Base-by-base conservation (phyloP, 345 rosid genomes). In the Crucihimalaya himalaica region DNA sequence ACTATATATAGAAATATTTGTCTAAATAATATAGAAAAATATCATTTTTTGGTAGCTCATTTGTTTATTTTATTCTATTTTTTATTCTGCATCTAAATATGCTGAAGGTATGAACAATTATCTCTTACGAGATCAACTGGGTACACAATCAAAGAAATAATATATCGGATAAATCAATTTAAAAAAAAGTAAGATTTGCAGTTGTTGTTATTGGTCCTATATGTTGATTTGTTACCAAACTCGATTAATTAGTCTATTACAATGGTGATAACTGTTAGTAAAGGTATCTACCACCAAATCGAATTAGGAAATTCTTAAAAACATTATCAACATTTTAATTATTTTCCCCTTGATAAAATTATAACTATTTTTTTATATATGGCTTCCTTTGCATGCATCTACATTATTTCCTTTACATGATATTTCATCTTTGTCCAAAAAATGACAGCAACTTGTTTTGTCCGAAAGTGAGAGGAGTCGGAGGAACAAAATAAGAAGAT, bases 151-250 rank as follows among this genome's bases (percentile, higher is more conserved):
- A 18, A 18, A 45, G 4, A 40, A 5, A 2, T 6, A 27, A 27
- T 7, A 14, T 20, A 48, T 66, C 0, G 5, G 31, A 39, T 40
- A 13, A 27, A 42, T 55, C 2, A 25, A 70, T 43, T 35, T 1
- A 35, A 19, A 63, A 52, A 1, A 40, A 19, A 66, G 42, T 16
- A 46, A 63, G 71, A 32, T 73, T 16, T 46, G 63, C 28, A 65
- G 55, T 56, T 14, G 43, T 48, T 66, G 78, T 66, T 56, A 27
- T 46, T 32, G 66, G 50, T 34, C 71, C 58, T 47, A 50, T 37
- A 74, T 57, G 66, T 66, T 74, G 78, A 74, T 66, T 58, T 35
- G 60, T 67, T 55, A 66, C 78, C 73, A 67, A 74, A 74, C 68
- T 66, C 2, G 23, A 45, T 66, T 66, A 27, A 51, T 16, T 45